phyloP scores from a whole-genome alignment of 2,329 filamentous ascomycete species.

The Colletotrichum sp. region DNA sequence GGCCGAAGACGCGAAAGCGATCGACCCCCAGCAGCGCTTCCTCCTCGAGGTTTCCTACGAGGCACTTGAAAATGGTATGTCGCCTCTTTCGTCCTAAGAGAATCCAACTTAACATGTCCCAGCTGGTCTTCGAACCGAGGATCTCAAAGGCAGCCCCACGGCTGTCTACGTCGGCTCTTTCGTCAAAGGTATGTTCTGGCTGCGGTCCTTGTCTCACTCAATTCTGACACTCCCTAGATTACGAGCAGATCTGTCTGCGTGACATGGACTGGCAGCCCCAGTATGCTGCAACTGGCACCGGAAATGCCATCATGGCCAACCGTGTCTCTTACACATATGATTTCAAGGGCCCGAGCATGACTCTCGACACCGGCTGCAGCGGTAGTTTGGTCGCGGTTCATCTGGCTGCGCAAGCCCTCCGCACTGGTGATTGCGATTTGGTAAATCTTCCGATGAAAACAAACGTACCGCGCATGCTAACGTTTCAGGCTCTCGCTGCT shows the following conservation, averaged over 20 bases:
- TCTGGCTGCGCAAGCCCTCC: conserved; percentile 54
- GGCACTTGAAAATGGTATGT: conserved; percentile 53
- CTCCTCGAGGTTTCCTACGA: conserved; percentile 57
- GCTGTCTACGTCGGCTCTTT: conserved; percentile 57
- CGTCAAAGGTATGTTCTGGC: conserved; percentile 45
- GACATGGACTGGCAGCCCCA: conserved; percentile 55
- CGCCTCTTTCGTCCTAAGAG: neutral
- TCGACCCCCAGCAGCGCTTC: conserved; percentile 59
- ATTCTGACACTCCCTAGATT: conserved; percentile 39
- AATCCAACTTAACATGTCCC: neutral
- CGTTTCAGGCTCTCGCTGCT: conserved; percentile 49
- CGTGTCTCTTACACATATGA: conserved; percentile 62
- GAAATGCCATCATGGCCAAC: conserved; percentile 59
- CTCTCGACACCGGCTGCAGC: conserved; percentile 65
- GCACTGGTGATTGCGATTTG: conserved; percentile 46
- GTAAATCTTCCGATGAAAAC: conserved; percentile 26
- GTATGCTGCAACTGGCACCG: conserved; percentile 59
- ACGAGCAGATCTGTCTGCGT: conserved; percentile 53
- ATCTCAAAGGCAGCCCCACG: conserved; percentile 47
- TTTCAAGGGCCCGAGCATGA: conserved; percentile 60
- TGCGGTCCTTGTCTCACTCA: neutral
- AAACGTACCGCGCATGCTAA: conserved; percentile 17
- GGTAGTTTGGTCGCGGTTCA: conserved; percentile 60
- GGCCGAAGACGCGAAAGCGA: conserved; percentile 54
- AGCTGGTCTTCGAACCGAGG: conserved; percentile 50